phyloP scores from a whole-genome alignment of 2,329 filamentous ascomycete genomes.

The Phialophora verrucosa region DNA sequence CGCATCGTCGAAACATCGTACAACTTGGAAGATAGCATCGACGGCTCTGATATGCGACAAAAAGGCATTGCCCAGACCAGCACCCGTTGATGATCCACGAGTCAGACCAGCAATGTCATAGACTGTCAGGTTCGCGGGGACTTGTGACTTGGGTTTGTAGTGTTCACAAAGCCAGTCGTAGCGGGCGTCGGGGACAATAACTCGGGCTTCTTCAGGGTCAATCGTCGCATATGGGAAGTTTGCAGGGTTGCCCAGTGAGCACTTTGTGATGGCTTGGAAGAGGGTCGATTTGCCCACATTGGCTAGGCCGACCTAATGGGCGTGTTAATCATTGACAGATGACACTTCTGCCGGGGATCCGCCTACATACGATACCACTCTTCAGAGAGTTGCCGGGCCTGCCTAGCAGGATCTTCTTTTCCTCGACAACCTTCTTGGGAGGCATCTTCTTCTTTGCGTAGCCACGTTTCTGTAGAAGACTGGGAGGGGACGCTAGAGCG shows the following conservation, averaged over 20 bases:
- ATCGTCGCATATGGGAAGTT: constrained; percentile 99
- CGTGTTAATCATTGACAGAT: constrained; percentile 22
- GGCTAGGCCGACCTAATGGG: constrained; percentile 83
- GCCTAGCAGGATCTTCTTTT: constrained; percentile 96
- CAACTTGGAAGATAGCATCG: constrained; percentile 97
- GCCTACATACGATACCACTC: constrained; percentile 92
- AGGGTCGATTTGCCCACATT: constrained; percentile 99
- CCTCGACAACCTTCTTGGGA: constrained; percentile 88
- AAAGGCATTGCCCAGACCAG: constrained; percentile 96
- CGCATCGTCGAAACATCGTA: constrained; percentile 96
- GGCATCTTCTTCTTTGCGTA: constrained; percentile 80
- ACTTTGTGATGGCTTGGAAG: constrained; percentile 99
- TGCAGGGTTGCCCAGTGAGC: constrained; percentile 93
- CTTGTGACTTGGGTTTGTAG: constrained; percentile 95
- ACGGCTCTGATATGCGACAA: constrained; percentile 98
- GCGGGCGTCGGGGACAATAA: constrained; percentile 93
- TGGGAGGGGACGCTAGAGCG: constrained; percentile 12
- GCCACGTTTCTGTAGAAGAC: constrained; percentile 45
- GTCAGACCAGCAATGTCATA: constrained; percentile 99
- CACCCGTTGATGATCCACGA: constrained; percentile 93
- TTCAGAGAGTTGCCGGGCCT: constrained; percentile 97
- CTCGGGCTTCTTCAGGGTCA: constrained; percentile 95
- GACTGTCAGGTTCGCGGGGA: constrained; percentile 97
- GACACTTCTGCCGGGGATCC: constrained; percentile 19
- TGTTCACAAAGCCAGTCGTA: constrained; percentile 96